A percentile compares a stretch with the other conserved stretches of the same genome.
phyloP scores from a whole-genome alignment of 1,139 yeast genomes.

The Yueomyces sp. region DNA sequence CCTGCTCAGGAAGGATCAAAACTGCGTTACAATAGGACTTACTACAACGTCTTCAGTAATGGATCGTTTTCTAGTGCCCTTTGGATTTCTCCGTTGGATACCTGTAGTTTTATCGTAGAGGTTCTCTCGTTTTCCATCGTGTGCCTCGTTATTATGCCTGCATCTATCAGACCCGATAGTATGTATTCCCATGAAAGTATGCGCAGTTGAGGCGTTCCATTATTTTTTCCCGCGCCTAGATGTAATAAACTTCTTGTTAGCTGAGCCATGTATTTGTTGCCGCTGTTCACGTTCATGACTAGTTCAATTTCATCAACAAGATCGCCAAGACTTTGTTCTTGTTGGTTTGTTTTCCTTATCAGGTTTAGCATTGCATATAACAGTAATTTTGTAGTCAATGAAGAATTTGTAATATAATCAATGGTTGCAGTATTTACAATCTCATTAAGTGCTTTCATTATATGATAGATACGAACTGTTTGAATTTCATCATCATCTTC shows the following conservation, averaged over 20 bases:
- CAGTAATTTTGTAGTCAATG: constrained; percentile 61
- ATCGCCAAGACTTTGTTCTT: constrained; percentile 65
- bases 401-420: constrained; percentile 43
- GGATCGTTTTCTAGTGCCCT: constrained; percentile 47
- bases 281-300: constrained; percentile 28
- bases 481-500: constrained; percentile 30
- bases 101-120: constrained; percentile 47
- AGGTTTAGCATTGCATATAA: constrained; percentile 55
- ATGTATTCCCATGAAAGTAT: constrained; percentile 25
- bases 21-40: no score
- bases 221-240: constrained; percentile 7
- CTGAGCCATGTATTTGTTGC: constrained; percentile 18
- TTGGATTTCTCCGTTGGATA: constrained; percentile 59
- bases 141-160: constrained; percentile 63
- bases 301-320: constrained; percentile 64
- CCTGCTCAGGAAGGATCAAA: no score
- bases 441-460: constrained; percentile 69
- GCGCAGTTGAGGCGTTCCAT: constrained; percentile 16
- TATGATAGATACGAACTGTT: constrained; percentile 55
- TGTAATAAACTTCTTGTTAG: constrained; percentile 20
- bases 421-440: constrained; percentile 64
- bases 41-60: constrained; percentile 3
- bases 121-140: constrained; percentile 56
- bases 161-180: constrained; percentile 54
- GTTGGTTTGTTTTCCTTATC: constrained; percentile 54